phyloP scores from a whole-genome alignment of 768 basidiomycete species.

The Gautieria morchelliformis region DNA sequence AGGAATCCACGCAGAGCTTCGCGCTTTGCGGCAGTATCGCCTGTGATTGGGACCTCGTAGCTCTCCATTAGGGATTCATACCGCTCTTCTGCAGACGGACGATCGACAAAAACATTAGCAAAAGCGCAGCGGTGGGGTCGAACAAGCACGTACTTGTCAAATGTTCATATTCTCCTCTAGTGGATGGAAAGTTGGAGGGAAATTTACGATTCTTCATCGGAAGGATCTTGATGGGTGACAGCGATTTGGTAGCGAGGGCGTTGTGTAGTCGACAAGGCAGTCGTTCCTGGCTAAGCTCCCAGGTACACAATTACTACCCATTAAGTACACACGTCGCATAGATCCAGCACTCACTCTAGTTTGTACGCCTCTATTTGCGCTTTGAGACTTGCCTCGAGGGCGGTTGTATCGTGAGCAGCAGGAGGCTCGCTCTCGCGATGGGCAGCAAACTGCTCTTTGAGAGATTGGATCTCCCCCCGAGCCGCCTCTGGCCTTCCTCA shows the following conservation, averaged over 20 bases:
- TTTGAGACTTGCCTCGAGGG: conserved; percentile 25
- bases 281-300: conserved; percentile 24
- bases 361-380: conserved; percentile 22
- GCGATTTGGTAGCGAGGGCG: conserved; percentile 23
- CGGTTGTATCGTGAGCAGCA: conserved; percentile 7
- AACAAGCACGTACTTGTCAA: conserved; percentile 28
- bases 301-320: neutral
- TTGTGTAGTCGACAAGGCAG: conserved; percentile 29
- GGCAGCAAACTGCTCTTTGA: conserved; percentile 19
- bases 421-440: conserved; percentile 1
- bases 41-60: conserved; percentile 25
- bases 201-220: conserved; percentile 26
- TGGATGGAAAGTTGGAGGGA: conserved; percentile 25
- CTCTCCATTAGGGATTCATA: conserved; percentile 29
- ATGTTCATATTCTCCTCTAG: conserved; percentile 36
- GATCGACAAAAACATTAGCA: neutral
- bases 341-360: conserved; percentile 23
- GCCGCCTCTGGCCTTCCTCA: conserved; percentile 23
- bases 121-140: neutral
- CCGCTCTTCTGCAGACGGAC: conserved; percentile 27
- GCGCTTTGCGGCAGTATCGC: conserved; percentile 31
- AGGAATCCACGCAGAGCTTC: conserved; percentile 29
- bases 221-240: conserved; percentile 23
- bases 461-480: conserved; percentile 23
- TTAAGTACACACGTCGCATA: neutral